Evolutionary conservation across 2,329 filamentous ascomycete species (phyloP).

Genomic region (Ceratocystis huliohia): DNA sequence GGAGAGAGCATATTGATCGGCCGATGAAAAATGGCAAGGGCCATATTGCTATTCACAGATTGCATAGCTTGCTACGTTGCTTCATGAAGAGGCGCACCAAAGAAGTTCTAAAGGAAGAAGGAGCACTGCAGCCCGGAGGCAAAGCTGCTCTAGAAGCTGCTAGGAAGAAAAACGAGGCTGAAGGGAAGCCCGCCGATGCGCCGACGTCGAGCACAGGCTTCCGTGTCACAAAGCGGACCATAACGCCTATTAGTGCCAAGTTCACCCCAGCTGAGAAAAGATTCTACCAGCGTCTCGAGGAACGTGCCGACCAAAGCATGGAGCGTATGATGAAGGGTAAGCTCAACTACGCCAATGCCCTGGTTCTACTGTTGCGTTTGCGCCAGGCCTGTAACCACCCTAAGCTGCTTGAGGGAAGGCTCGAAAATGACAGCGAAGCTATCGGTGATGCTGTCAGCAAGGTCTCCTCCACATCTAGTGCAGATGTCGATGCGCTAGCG

Average conservation of each 20-base stretch:
- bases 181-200: conserved; percentile 28
- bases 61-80: conserved; percentile 74
- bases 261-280: conserved; percentile 68
- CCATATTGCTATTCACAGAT: conserved; percentile 71
- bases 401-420: conserved; percentile 69
- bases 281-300: conserved; percentile 76
- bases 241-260: conserved; percentile 64
- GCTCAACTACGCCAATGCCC: conserved; percentile 82
- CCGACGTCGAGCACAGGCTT: conserved; percentile 51
- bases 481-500: conserved; percentile 69
- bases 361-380: conserved; percentile 80
- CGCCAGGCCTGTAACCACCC: conserved; percentile 94
- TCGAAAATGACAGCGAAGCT: conserved; percentile 75
- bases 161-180: conserved; percentile 32
- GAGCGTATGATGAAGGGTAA: conserved; percentile 77
- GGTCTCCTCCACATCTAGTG: conserved; percentile 39
- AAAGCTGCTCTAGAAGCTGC: conserved; percentile 38
- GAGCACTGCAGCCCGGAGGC: conserved; percentile 64
- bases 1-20: conserved; percentile 81
- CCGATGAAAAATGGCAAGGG: conserved; percentile 86
- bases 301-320: conserved; percentile 73
- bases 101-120: conserved; percentile 82
- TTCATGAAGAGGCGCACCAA: conserved; percentile 99
- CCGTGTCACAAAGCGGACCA: conserved; percentile 81
- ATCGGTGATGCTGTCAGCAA: conserved; percentile 34